Evolutionary conservation across 768 basidiomycete genomes (phyloP).

Genomic region (Candolleomyces aberdarensis): DNA sequence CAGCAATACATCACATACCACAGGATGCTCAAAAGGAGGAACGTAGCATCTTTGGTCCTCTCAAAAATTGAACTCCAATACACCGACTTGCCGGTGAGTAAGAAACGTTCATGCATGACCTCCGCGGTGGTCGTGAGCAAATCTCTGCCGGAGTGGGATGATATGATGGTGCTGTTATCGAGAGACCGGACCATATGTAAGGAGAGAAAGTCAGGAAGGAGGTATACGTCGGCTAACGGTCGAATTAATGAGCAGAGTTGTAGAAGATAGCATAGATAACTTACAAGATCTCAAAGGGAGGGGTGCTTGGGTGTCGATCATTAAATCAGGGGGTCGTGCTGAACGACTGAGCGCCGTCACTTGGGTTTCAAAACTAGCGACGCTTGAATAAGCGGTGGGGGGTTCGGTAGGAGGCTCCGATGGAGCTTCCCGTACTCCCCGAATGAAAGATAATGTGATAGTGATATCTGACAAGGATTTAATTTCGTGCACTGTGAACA

Average conservation of each 20-base stretch:
- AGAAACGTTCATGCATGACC: slow-evolving; percentile 33
- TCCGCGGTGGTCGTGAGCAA: slow-evolving; percentile 33
- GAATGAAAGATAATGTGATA: slow-evolving; percentile 50
- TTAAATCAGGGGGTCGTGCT: slow-evolving; percentile 24
- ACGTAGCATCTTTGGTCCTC: slow-evolving; percentile 47
- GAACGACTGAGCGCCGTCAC: not conserved
- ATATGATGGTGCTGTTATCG: slow-evolving; percentile 38
- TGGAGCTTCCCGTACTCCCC: slow-evolving; percentile 23
- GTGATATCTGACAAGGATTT: slow-evolving; percentile 44
- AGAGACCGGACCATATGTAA: slow-evolving; percentile 50
- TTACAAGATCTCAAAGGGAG: slow-evolving; percentile 38
- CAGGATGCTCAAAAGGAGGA: slow-evolving; percentile 47
- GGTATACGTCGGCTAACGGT: slow-evolving; percentile 25
- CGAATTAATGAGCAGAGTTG: not conserved
- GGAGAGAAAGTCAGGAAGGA: slow-evolving; percentile 48
- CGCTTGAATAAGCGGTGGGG: slow-evolving; percentile 17
- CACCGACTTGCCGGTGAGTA: slow-evolving; percentile 36
- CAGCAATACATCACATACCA: slow-evolving; percentile 64
- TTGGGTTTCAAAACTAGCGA: not conserved
- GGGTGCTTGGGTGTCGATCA: slow-evolving; percentile 53
- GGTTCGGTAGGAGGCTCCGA: slow-evolving; percentile 10
- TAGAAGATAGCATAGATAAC: not conserved
- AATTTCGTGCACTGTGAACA: no score
- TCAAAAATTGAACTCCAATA: slow-evolving; percentile 45
- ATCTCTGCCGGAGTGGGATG: slow-evolving; percentile 36